phyloP scores from a whole-genome alignment of 208 protist species.

The Leptomonas seymouri region DNA sequence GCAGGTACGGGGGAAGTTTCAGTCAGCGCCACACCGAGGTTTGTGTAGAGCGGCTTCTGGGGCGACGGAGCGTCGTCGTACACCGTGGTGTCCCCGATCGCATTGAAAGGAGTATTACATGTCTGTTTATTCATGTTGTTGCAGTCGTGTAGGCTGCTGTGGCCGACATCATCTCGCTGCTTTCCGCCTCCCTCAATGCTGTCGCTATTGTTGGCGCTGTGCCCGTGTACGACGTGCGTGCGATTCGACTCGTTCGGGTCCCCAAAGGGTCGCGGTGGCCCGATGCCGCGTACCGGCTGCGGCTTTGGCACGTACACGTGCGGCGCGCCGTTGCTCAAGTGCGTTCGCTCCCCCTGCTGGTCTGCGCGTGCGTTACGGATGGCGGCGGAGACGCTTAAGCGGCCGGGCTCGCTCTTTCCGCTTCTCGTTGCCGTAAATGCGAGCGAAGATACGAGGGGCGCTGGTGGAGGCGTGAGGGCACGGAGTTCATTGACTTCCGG shows the following conservation, averaged over 20 bases:
- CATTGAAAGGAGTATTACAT: not conserved
- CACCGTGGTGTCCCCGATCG: not conserved
- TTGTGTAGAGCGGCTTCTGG: conserved; percentile 13
- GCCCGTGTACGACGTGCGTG: conserved; percentile 9
- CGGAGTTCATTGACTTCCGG: not conserved
- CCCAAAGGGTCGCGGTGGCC: conserved; percentile 2
- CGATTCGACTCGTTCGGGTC: conserved; percentile 17
- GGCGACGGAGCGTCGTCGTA: not conserved
- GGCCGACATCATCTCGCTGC: not conserved
- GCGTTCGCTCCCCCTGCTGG: conserved; percentile 35
- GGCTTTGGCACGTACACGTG: conserved; percentile 24
- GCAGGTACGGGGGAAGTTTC: not conserved
- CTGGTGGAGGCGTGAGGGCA: not conserved
- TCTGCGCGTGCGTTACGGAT: conserved; percentile 36
- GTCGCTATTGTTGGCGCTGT: not conserved
- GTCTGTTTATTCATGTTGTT: not conserved
- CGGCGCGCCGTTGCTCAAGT: conserved; percentile 33
- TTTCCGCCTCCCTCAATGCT: not conserved
- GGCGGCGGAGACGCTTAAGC: conserved; percentile 37
- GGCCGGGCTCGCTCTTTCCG: not conserved
- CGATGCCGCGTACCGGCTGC: not conserved
- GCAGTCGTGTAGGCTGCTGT: not conserved
- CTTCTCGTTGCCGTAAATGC: not conserved
- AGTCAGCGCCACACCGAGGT: conserved; percentile 9
- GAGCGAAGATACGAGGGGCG: too few relatives aligned